Evolutionary conservation across 1,284 basidiomycete genomes (phyloP).

Genomic region (Mycena citricolor): DNA sequence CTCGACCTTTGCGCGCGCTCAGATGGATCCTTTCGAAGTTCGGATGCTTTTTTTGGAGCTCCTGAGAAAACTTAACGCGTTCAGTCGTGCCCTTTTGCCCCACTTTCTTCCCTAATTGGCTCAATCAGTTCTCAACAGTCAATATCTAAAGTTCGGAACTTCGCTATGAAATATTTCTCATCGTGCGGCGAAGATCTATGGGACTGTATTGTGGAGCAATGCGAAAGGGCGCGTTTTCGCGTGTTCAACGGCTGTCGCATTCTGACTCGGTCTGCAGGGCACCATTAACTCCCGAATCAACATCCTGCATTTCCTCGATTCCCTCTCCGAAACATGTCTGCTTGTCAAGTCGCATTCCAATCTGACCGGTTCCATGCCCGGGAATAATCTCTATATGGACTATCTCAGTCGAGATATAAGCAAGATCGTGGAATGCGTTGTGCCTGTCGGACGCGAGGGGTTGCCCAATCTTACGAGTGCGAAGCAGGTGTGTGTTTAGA

Average conservation of each 20-base stretch:
- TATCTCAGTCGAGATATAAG: slow-evolving; percentile 73
- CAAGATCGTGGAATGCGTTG: slow-evolving; percentile 78
- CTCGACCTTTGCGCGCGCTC: slow-evolving; percentile 1
- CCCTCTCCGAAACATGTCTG: slow-evolving; percentile 77
- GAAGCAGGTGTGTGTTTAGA: slow-evolving; percentile 59
- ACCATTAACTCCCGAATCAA: slow-evolving; percentile 91
- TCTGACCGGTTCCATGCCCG: slow-evolving; percentile 42
- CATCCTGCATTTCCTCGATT: slow-evolving; percentile 89
- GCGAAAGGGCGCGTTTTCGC: slow-evolving; percentile 60
- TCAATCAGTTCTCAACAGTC: slow-evolving; percentile 77
- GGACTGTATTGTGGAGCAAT: slow-evolving; percentile 92
- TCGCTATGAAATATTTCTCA: slow-evolving; percentile 82
- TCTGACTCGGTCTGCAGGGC: slow-evolving; percentile 54
- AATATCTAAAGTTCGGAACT: slow-evolving; percentile 86
- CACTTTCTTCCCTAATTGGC: slow-evolving; percentile 27
- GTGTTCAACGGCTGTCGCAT: neutral
- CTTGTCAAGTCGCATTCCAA: slow-evolving; percentile 58
- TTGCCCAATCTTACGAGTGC: slow-evolving; percentile 84
- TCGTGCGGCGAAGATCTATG: slow-evolving; percentile 89
- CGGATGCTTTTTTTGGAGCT: slow-evolving; percentile 81
- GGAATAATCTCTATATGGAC: slow-evolving; percentile 67
- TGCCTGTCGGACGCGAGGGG: slow-evolving; percentile 80
- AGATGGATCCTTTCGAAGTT: slow-evolving; percentile 93
- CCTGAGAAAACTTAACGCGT: slow-evolving; percentile 78
- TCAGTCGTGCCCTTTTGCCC: slow-evolving; percentile 38